These are phyloP conservation scores for Zanthoxylum bungeanum DNA, from an alignment of 345 rosid species.

Conservation along the genomic window DNA sequence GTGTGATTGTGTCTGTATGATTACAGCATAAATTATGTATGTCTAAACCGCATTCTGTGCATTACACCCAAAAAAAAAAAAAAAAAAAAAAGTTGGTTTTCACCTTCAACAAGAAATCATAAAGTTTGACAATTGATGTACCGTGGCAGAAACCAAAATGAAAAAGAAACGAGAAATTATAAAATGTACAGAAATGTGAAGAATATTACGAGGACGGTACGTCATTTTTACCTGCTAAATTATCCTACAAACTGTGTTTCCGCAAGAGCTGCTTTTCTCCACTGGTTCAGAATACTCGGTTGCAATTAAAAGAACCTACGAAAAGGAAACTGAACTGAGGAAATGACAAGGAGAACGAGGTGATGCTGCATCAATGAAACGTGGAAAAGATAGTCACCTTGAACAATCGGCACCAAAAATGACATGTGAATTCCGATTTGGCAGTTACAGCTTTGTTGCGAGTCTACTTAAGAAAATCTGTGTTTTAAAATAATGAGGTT, in stretches of 20 bases:
- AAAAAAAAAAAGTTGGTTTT: not conserved
- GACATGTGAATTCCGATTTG: conserved; percentile 10
- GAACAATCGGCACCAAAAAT: not conserved
- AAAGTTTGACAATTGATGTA: not conserved
- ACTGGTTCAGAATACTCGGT: not conserved
- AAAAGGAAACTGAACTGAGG: conserved; percentile 3
- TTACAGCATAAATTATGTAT: not conserved
- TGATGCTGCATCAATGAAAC: conserved; percentile 19
- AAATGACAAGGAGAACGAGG: conserved; percentile 7
- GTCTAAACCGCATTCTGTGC: not conserved
- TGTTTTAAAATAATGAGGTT: not conserved
- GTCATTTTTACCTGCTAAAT: not conserved
- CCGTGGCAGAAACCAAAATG: not conserved
- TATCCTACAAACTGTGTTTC: conserved; percentile 8
- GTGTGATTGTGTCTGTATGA: not conserved
- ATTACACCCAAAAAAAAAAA: not conserved
- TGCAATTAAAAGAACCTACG: conserved; percentile 9
- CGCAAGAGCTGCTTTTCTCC: conserved; percentile 9
- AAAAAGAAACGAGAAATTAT: not conserved
- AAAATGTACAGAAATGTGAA: conserved; percentile 19
- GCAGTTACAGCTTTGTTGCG: not conserved
- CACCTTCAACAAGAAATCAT: not conserved
- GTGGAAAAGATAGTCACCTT: conserved; percentile 15
- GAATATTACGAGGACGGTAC: not conserved
- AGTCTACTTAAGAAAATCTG: not conserved